These are phyloP conservation scores for Cicer judaicum DNA, from an alignment of 306 rosid species.

Conservation along the genomic window DNA sequence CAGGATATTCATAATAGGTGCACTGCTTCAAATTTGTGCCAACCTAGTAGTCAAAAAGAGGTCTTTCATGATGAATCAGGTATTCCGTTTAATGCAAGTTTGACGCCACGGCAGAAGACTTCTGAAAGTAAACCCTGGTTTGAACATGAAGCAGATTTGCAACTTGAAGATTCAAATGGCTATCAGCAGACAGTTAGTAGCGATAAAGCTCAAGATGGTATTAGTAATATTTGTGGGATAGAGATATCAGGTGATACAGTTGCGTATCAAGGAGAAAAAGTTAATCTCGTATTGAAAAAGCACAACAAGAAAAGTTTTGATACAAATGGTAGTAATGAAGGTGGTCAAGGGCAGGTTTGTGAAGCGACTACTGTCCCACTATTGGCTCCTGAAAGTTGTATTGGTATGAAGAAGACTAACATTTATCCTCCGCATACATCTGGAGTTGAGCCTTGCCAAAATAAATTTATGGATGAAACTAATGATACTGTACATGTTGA, in stretches of 20 bases:
- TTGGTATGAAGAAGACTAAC: constrained; percentile 20
- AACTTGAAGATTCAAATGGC: constrained; percentile 35
- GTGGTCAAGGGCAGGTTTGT: background rate
- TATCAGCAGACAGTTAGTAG: constrained; percentile 41
- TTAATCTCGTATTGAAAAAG: background rate
- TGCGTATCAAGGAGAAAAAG: constrained; percentile 20
- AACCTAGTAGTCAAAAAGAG: constrained; percentile 36
- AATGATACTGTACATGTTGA: constrained; percentile 32
- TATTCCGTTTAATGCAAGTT: constrained; percentile 35
- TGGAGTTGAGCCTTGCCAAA: constrained; percentile 38
- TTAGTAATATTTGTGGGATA: constrained; percentile 41
- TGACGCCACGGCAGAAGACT: constrained; percentile 12
- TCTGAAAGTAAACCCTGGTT: constrained; percentile 18
- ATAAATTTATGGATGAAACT: constrained; percentile 33
- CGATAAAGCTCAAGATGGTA: constrained; percentile 43
- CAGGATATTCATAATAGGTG: constrained; percentile 43
- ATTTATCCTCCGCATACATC: constrained; percentile 18
- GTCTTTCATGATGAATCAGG: constrained; percentile 38
- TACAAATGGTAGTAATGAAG: constrained; percentile 20
- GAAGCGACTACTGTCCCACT: constrained; percentile 3
- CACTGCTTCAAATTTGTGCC: constrained; percentile 44
- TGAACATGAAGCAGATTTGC: constrained; percentile 41
- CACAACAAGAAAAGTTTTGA: constrained; percentile 3
- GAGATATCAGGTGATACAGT: constrained; percentile 33
- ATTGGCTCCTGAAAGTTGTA: constrained; percentile 36